A percentile compares a stretch with the other conserved stretches of the same genome.
Conservation (phyloP, 306 rosid genomes). For the Leucaena leucocephala region DNA sequence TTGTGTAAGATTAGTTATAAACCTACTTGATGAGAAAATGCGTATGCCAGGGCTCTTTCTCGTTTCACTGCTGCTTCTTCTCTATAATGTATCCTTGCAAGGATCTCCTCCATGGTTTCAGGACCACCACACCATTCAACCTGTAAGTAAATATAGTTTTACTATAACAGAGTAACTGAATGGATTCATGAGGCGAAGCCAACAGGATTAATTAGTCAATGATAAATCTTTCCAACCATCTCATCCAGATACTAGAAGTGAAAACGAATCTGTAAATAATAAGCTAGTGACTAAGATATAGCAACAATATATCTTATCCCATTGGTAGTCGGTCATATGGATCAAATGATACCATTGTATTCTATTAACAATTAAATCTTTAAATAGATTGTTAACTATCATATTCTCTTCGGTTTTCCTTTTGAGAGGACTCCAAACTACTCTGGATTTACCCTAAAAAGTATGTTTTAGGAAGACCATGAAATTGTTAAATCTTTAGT, state of each 20-base stretch:
- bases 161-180: constrained; percentile 18
- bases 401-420: no score
- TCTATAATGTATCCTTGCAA: constrained; percentile 65
- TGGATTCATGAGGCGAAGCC: constrained; percentile 5
- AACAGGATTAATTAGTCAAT: not conserved
- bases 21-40: constrained; percentile 87
- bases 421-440: no score
- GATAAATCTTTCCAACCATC: not conserved
- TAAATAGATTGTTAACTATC: no score
- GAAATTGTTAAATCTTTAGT: not conserved
- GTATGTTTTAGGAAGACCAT: not conserved
- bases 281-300: not conserved
- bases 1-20: constrained; percentile 7
- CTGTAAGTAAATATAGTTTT: constrained; percentile 40
- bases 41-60: constrained; percentile 77
- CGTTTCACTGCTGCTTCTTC: constrained; percentile 80
- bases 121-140: constrained; percentile 75
- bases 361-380: no score
- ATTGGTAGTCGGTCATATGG: no score
- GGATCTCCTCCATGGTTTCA: constrained; percentile 67
- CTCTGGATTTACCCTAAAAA: not conserved
- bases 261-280: not conserved
- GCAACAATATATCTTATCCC: no score
- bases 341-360: no score
- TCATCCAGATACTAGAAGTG: not conserved